Evolutionary conservation across 148 eudicot genomes (phyloP), one percentile per base, ranked within the genome.

Genomic region (Diospyros lotus): DNA sequence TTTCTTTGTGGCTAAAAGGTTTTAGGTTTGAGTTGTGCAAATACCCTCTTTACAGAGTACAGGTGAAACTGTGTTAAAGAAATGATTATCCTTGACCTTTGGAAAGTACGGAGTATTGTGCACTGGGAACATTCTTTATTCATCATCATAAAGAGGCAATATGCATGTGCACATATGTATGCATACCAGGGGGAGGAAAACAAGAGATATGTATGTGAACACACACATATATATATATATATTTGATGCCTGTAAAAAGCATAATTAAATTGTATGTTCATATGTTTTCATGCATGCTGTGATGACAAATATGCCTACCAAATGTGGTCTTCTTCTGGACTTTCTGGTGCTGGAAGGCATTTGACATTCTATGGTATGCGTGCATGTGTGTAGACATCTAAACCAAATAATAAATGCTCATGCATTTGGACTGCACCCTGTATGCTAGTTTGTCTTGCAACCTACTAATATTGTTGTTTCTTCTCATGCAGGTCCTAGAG

Each of bases 401-500:
- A 43, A 42, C 44, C 44, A 64, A 4, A 48, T 48, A 48, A 48
- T 48, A 4, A 8, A 48, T 48, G 1, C 52, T 48, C 52, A 48
- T 48, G 52, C 8, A 48, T 3, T 69, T 55, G 18, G 45, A 6
- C 17, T 54, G 46, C 48, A 5, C 59, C 59, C 45, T 52, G 58
- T 44, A 4, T 54, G 59, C 46, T 52, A 55, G 60, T 5, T 18
- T 67, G 44, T 66, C 18, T n/a, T 3, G 6, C 13, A 40, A 17
- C 17, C 10, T 38, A 64, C 1, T 11, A 4, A 48, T 48, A 48
- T 48, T 48, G 8, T 48, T 48, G 52, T 48, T 4, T 8, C 53
- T 79, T 43, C 71, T 48, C 74, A 58, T 74, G 56, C 86, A 94
- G 98, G 96, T 90, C 68, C 80, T 94, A 12, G 91, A 94, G 82